Evolutionary conservation across 345 rosid species (phyloP), one percentile per base, ranked within the genome.

Genomic region (Brassica nigra): DNA sequence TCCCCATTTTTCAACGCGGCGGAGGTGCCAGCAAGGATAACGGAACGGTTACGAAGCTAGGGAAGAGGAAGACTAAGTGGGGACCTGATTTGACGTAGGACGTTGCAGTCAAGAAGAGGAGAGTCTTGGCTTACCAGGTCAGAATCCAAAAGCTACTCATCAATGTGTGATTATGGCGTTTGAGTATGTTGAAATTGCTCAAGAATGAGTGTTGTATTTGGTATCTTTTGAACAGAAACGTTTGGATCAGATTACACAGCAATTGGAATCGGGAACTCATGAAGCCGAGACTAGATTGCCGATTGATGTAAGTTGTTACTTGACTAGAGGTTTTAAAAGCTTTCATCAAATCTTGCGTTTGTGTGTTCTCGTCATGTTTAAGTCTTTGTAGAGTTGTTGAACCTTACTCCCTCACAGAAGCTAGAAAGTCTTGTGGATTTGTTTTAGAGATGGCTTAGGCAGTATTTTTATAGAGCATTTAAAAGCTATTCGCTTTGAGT

Each of bases 101-200:
- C 84, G 58, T 88, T 75, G 59, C 83, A 20, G 93, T 90, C 71
- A 87, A 85, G 83, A 89, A 71, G 80, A 85, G 82, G 66, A 80
- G 93, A 79, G 86, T 86, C 36, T 81, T 91, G 82, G 96, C 97
- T 79, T 93, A 89, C 83, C 93, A 93, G 99, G 99, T 63, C 91
- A n/a, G 20, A 52, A 15, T 52, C 23, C 20, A 23, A 23, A 11
- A 49, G 55, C 55, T 49, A n/a, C n/a, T 49, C 55, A 49, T 44
- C 54, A 44, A 9, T 10, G 49, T 42, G 3, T 4, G 4, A 42
- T 42, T 4, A 42, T 10, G 10, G 49, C 11, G 3, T 42, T 3
- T 47, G 55, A 42, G 14, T 42, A 42, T 42, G 14, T 42, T 42
- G 49, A 23, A 42, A 42, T 47, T 47, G 55, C 52, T 44, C 6